A percentile compares a stretch with the other conserved stretches of the same genome.
Conservation (phyloP, 2,329 filamentous ascomycete genomes). For the Aspergillus phoenicis region DNA sequence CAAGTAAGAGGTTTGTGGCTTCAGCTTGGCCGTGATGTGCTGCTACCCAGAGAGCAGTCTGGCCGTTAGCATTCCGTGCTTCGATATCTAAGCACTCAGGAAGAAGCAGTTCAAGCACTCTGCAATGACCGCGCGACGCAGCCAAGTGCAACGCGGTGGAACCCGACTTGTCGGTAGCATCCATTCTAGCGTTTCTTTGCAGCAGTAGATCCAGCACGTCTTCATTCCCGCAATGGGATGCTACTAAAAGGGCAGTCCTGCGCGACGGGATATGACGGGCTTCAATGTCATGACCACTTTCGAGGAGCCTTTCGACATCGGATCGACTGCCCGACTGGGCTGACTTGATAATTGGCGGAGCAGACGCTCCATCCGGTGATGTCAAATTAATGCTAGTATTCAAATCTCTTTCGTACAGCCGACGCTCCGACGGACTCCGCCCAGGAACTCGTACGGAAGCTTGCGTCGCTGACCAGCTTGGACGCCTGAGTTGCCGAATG, state of each 20-base stretch:
- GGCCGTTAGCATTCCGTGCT: slow-evolving; percentile 32
- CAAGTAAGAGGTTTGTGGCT: slow-evolving; percentile 35
- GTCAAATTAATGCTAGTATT: slow-evolving; percentile 42
- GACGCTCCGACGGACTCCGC: slow-evolving; percentile 18
- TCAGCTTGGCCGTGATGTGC: slow-evolving; percentile 39
- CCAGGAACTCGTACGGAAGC: slow-evolving; percentile 7
- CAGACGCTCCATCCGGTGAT: slow-evolving; percentile 29
- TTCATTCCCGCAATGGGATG: slow-evolving; percentile 44
- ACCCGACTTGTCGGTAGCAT: slow-evolving; percentile 32
- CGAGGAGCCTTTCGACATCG: slow-evolving; percentile 38
- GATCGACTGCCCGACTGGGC: slow-evolving; percentile 38
- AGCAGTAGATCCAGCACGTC: slow-evolving; percentile 39
- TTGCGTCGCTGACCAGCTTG: slow-evolving; percentile 9
- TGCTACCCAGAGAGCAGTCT: slow-evolving; percentile 41
- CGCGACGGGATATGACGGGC: slow-evolving; percentile 33
- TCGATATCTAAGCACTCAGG: slow-evolving; percentile 35
- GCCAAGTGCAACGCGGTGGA: slow-evolving; percentile 38
- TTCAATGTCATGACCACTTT: slow-evolving; percentile 35
- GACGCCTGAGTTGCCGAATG: slow-evolving; percentile 21
- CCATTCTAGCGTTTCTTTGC: slow-evolving; percentile 33
- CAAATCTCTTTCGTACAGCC: slow-evolving; percentile 25
- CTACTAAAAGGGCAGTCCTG: slow-evolving; percentile 43
- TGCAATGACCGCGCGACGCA: slow-evolving; percentile 35
- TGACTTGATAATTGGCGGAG: slow-evolving; percentile 40
- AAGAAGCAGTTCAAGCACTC: slow-evolving; percentile 32